Evolutionary conservation across 1,139 yeast species (phyloP).

Genomic region (Scheffersomyces parashehatae): DNA sequence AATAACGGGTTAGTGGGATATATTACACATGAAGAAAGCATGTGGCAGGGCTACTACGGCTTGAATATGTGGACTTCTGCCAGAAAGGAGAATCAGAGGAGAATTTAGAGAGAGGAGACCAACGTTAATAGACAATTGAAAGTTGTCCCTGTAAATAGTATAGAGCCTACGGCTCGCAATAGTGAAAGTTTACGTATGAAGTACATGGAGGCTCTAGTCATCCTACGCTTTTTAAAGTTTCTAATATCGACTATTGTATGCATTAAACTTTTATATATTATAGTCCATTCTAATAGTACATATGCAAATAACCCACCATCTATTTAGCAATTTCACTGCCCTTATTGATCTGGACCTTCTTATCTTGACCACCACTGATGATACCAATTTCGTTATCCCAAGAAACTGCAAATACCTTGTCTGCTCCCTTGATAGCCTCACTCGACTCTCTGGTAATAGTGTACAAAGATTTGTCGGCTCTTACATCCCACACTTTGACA

Average conservation of each 20-base stretch:
- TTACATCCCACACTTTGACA: constrained; percentile 91
- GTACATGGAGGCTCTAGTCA: too few relatives aligned
- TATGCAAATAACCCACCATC: background rate
- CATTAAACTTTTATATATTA: too few relatives aligned
- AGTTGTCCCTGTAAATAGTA: too few relatives aligned
- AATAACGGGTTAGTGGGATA: constrained; percentile 41
- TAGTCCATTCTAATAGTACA: background rate
- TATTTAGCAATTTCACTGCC: constrained; percentile 43
- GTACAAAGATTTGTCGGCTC: constrained; percentile 83
- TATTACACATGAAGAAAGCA: constrained; percentile 60
- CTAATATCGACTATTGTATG: too few relatives aligned
- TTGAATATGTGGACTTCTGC: constrained; percentile 48
- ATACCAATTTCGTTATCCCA: constrained; percentile 85
- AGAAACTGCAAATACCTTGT: constrained; percentile 81
- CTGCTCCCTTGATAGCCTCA: constrained; percentile 36
- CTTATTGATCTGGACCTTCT: constrained; percentile 82
- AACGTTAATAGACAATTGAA: too few relatives aligned
- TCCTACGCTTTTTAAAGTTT: too few relatives aligned
- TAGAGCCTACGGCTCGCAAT: too few relatives aligned
- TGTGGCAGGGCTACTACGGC: constrained; percentile 81
- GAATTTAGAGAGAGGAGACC: too few relatives aligned
- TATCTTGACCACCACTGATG: constrained; percentile 92
- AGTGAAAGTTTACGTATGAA: too few relatives aligned
- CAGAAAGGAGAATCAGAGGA: constrained; percentile 22
- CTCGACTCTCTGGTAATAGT: constrained; percentile 73